Conservation (phyloP, 352 stramenopile species). For the Globisporangium parvum region DNA sequence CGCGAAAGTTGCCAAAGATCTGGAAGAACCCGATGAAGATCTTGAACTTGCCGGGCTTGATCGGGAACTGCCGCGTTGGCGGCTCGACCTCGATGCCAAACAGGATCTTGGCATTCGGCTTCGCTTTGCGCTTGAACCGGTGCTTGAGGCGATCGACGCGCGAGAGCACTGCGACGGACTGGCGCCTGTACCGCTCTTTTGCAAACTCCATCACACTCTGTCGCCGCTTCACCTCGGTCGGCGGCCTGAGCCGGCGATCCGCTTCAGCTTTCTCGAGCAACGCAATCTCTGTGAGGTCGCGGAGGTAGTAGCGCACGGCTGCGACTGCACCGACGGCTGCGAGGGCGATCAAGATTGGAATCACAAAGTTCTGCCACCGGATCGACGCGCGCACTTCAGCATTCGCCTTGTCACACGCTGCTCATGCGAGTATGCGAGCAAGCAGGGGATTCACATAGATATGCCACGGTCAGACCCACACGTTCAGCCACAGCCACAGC, state of each 20-base stretch:
- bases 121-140: slow-evolving; percentile 19
- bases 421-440: background rate
- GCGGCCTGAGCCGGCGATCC: slow-evolving; percentile 40
- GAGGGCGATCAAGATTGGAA: slow-evolving; percentile 45
- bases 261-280: slow-evolving; percentile 56
- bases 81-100: slow-evolving; percentile 59
- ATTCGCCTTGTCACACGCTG: slow-evolving; percentile 51
- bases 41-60: slow-evolving; percentile 70
- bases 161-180: slow-evolving; percentile 15
- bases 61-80: slow-evolving; percentile 31
- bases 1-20: slow-evolving; percentile 75
- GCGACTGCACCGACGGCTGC: slow-evolving; percentile 24
- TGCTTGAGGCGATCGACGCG: slow-evolving; percentile 26
- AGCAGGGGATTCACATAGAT: no score
- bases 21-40: slow-evolving; percentile 81
- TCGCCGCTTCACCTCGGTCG: slow-evolving; percentile 7
- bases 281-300: slow-evolving; percentile 53
- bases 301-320: slow-evolving; percentile 41
- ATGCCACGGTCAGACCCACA: background rate
- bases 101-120: slow-evolving; percentile 27
- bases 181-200: slow-evolving; percentile 19
- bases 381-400: slow-evolving; percentile 40
- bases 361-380: slow-evolving; percentile 71
- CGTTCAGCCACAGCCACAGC: background rate
- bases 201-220: slow-evolving; percentile 19